Percentiles rank a stretch among this genome's conserved stretches.
These are phyloP conservation scores for Cenchrus fungigraminus DNA, from an alignment of 176 grass and related monocot species.

Conservation along the genomic window DNA sequence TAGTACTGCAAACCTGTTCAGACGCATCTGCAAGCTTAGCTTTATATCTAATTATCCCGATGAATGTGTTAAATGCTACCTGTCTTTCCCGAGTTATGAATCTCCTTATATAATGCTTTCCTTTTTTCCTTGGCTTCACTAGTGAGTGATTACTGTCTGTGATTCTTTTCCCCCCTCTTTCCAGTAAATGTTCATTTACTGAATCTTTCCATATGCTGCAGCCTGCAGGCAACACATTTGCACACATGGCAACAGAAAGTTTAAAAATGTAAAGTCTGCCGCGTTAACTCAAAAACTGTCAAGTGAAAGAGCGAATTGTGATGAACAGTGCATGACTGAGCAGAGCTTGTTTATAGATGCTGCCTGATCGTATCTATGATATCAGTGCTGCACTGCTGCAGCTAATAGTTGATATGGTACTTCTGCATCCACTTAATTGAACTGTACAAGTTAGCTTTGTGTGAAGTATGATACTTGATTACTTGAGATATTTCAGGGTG, in stretches of 20 bases:
- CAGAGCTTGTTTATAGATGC: neutral
- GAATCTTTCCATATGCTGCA: neutral
- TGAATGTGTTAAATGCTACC: slow-evolving; percentile 16
- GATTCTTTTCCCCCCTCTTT: neutral
- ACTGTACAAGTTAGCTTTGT: neutral
- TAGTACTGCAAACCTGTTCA: neutral
- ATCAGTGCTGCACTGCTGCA: neutral
- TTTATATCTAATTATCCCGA: neutral
- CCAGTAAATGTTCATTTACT: neutral
- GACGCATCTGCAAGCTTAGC: neutral
- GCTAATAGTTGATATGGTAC: neutral
- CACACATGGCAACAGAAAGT: neutral
- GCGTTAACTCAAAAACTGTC: neutral
- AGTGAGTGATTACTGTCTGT: neutral
- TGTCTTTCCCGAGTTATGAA: neutral
- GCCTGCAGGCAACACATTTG: neutral
- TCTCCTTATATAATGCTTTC: neutral
- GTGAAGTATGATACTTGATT: neutral
- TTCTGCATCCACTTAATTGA: neutral
- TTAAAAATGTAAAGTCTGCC: neutral
- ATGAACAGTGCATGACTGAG: neutral
- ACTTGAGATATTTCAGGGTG: too few relatives aligned
- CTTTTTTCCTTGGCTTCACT: neutral
- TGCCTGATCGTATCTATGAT: neutral
- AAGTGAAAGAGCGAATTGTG: neutral